Percentiles rank a stretch among this genome's conserved stretches.
These are phyloP conservation scores for Trichoderma hamatum DNA, from an alignment of 2,329 filamentous ascomycete genomes.

Conservation along the genomic window DNA sequence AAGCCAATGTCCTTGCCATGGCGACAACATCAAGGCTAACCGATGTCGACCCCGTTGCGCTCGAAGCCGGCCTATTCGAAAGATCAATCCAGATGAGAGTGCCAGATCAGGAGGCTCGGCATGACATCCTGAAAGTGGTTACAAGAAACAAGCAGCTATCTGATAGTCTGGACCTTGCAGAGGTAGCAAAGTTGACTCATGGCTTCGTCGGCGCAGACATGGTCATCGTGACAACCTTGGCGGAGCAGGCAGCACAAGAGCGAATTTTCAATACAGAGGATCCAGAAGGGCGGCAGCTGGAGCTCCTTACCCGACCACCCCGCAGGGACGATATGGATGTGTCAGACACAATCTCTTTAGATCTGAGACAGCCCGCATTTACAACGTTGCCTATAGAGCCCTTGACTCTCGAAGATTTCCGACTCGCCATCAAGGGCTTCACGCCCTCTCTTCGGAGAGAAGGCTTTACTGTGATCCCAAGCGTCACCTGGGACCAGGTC, in stretches of 20 bases:
- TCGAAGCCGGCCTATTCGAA: slow-evolving; percentile 76
- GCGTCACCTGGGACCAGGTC: slow-evolving; percentile 91
- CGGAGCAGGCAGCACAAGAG: slow-evolving; percentile 45
- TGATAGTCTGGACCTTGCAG: slow-evolving; percentile 71
- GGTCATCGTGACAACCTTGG: slow-evolving; percentile 60
- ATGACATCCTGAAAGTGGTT: slow-evolving; percentile 75
- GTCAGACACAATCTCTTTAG: slow-evolving; percentile 18
- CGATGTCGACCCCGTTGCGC: slow-evolving; percentile 77
- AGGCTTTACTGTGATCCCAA: slow-evolving; percentile 91
- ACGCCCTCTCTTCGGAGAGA: slow-evolving; percentile 74
- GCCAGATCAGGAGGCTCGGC: slow-evolving; percentile 76
- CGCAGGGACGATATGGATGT: slow-evolving; percentile 18
- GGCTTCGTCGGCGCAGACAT: slow-evolving; percentile 94
- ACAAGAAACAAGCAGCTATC: slow-evolving; percentile 67
- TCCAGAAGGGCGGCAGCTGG: slow-evolving; percentile 28
- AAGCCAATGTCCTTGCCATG: slow-evolving; percentile 79
- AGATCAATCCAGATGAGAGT: slow-evolving; percentile 86
- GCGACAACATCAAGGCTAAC: slow-evolving; percentile 90
- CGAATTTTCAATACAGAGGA: slow-evolving; percentile 39
- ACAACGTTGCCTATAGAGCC: slow-evolving; percentile 14
- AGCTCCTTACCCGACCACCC: slow-evolving; percentile 21
- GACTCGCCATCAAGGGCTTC: slow-evolving; percentile 68
- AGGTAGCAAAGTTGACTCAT: slow-evolving; percentile 80
- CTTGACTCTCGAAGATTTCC: slow-evolving; percentile 60
- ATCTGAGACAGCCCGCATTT: slow-evolving; percentile 20